Base-by-base conservation (phyloP, 352 stramenopile species). In the Globisporangium iwayamae region DNA sequence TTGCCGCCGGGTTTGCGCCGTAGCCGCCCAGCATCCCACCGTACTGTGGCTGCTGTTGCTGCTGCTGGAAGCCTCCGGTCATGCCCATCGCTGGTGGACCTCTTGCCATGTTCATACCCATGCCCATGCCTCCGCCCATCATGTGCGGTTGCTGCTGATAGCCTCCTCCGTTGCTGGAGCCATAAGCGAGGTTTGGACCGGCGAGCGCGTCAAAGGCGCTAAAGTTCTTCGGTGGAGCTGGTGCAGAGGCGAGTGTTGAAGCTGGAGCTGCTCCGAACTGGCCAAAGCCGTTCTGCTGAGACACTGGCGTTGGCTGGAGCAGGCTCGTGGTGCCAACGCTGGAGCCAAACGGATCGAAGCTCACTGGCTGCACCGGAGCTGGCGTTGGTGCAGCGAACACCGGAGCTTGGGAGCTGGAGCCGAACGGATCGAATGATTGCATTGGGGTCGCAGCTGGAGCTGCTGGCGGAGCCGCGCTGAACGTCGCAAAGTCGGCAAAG, bases 171-270 rank as follows among this genome's bases (percentile, higher is more conserved):
- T 38, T 18, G 9, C 43, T 38, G 36, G 36, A 14, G 16, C 57
- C 66, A 32, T 71, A 68, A n/a, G 73, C 57, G 36, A 65, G 64
- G 52, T 69, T 69, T 54, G 78, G 75, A 6, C 61, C 65, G 16
- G 72, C 62, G 30, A 91, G 63, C 46, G 66, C 66, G 52, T 91
- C 83, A 32, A 91, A 91, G 4, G 75, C 83, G 41, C 70, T 86
- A 47, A 90, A 91, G 63, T 90, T 83, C 28, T 61, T 59, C 43
- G 68, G 70, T 8, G 69, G 43, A 22, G 61, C 65, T 36, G 67
- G 67, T 3, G 65, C 65, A 14, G 66, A 46, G 46, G 25, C 14
- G 2, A 51, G 43, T 13, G 61, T 38, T 4, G 68, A 30, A 7
- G 71, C 64, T 46, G 72, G 11, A 34, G 30, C 14, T 4, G 58